phyloP scores from a whole-genome alignment of 805 yeast genomes.

The Yarrowia hollandica region DNA sequence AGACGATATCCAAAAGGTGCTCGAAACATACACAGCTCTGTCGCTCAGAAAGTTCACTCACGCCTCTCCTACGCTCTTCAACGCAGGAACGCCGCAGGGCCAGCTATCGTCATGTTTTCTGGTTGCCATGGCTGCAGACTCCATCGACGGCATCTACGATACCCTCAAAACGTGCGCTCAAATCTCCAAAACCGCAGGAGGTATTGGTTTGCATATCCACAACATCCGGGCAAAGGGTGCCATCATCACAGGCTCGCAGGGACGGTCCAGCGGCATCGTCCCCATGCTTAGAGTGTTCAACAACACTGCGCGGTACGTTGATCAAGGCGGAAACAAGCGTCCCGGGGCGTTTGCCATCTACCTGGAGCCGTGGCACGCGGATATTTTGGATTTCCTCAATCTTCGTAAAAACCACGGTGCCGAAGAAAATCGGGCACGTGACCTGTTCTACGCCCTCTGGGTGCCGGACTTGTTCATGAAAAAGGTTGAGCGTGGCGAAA shows the following conservation, averaged over 20 bases:
- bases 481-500: slow-evolving; percentile 68
- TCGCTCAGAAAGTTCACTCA: slow-evolving; percentile 80
- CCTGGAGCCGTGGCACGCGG: slow-evolving; percentile 95
- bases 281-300: slow-evolving; percentile 94
- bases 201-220: slow-evolving; percentile 85
- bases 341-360: slow-evolving; percentile 95
- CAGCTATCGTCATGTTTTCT: slow-evolving; percentile 88
- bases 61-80: slow-evolving; percentile 91
- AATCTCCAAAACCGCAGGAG: slow-evolving; percentile 91
- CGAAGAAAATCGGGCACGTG: slow-evolving; percentile 89
- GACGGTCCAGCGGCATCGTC: slow-evolving; percentile 81
- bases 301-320: slow-evolving; percentile 91
- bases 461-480: slow-evolving; percentile 90
- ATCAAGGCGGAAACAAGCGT: slow-evolving; percentile 94
- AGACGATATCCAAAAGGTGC: slow-evolving; percentile 55
- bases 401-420: slow-evolving; percentile 89
- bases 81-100: slow-evolving; percentile 79
- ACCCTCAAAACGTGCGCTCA: slow-evolving; percentile 83
- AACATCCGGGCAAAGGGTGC: slow-evolving; percentile 83
- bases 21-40: slow-evolving; percentile 83
- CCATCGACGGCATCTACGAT: slow-evolving; percentile 88
- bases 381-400: slow-evolving; percentile 76
- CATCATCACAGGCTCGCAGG: slow-evolving; percentile 80
- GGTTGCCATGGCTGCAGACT: slow-evolving; percentile 85
- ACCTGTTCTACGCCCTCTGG: slow-evolving; percentile 90